Evolutionary conservation across 352 stramenopile genomes (phyloP).

Genomic region (Pythium dissimile): DNA sequence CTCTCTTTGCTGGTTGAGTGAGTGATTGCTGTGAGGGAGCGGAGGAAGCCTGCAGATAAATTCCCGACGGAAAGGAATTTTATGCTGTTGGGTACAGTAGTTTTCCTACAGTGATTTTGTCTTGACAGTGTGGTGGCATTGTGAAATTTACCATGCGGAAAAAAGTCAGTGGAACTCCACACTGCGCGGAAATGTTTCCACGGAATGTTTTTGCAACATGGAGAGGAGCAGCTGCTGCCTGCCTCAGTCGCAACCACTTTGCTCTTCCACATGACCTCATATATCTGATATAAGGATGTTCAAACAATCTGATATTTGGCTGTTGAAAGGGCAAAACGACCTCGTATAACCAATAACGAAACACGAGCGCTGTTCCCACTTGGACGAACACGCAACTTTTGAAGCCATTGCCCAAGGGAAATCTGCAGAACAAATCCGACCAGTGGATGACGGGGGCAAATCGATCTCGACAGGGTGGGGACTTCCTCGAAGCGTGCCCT

Average conservation of each 20-base stretch:
- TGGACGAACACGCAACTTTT: background rate
- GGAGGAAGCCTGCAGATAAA: background rate
- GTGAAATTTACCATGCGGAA: background rate
- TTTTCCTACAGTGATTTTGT: background rate
- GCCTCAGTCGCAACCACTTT: background rate
- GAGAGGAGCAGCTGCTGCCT: background rate
- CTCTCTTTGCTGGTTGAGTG: no score
- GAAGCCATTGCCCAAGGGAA: background rate
- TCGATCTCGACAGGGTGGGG: background rate
- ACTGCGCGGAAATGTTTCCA: slow-evolving; percentile 6
- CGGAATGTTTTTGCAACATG: slow-evolving; percentile 7
- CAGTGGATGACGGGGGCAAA: background rate
- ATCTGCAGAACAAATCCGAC: background rate
- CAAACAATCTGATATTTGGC: background rate
- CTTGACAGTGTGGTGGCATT: no score
- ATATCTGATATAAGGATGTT: background rate
- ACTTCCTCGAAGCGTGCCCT: no score
- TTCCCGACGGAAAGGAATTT: background rate
- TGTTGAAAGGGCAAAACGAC: background rate
- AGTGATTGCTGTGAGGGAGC: background rate
- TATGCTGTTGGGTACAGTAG: background rate
- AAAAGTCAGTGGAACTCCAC: background rate
- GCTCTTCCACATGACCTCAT: slow-evolving; percentile 6
- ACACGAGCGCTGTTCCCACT: background rate
- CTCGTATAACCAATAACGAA: background rate